phyloP scores from a whole-genome alignment of 1,284 basidiomycete genomes.

The Leccinum variabile region DNA sequence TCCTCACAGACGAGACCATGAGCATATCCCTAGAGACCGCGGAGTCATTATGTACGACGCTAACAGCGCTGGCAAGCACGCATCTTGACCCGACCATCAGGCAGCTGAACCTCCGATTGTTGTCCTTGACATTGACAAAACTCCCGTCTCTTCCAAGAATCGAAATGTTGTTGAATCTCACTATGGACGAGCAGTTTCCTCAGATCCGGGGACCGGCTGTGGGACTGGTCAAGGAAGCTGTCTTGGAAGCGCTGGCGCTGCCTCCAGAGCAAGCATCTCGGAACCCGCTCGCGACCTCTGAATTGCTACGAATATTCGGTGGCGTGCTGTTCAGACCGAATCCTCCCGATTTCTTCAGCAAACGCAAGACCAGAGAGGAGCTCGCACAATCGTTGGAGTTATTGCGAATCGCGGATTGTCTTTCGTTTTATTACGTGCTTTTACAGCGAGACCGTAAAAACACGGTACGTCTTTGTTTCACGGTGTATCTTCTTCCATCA shows the following conservation, averaged over 20 bases:
- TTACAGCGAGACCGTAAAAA: slow-evolving; percentile 30
- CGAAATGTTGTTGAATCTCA: slow-evolving; percentile 53
- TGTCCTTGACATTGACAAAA: slow-evolving; percentile 51
- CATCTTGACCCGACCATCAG: slow-evolving; percentile 59
- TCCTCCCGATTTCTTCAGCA: slow-evolving; percentile 26
- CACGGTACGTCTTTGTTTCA: slow-evolving; percentile 13
- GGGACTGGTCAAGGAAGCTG: slow-evolving; percentile 64
- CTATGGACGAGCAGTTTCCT: slow-evolving; percentile 47
- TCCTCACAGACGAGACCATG: slow-evolving; percentile 37
- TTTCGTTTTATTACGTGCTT: slow-evolving; percentile 35
- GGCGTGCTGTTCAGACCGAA: slow-evolving; percentile 30
- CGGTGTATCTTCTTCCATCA: neutral
- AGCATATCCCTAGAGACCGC: slow-evolving; percentile 44
- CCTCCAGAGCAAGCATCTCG: slow-evolving; percentile 13
- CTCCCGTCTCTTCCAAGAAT: slow-evolving; percentile 50
- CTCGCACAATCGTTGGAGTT: slow-evolving; percentile 30
- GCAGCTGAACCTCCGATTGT: slow-evolving; percentile 57
- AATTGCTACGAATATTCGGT: slow-evolving; percentile 29
- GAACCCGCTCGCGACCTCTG: slow-evolving; percentile 28
- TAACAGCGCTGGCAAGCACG: slow-evolving; percentile 56
- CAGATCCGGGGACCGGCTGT: slow-evolving; percentile 68
- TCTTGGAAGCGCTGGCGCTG: slow-evolving; percentile 49
- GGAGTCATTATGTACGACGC: slow-evolving; percentile 46
- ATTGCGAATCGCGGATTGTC: slow-evolving; percentile 33
- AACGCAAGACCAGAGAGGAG: slow-evolving; percentile 24